Evolutionary conservation across 2,329 filamentous ascomycete genomes (phyloP), one percentile per base, ranked within the genome.

Genomic region (Beauveria varroae): DNA sequence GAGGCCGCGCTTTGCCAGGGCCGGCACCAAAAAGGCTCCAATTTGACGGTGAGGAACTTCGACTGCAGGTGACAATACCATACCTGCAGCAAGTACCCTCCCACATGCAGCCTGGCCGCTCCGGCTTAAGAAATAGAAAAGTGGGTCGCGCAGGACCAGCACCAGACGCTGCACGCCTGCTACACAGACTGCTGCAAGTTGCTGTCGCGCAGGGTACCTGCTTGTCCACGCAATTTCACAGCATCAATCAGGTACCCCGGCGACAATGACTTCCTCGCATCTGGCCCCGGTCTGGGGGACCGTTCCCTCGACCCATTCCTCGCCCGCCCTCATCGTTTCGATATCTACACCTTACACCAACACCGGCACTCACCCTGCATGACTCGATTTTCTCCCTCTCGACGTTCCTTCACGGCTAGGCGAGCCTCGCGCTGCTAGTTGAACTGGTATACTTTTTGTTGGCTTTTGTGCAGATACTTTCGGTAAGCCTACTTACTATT

Each of bases 221-320:
- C 24, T 40, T 16, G 5, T 34, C 20, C 22, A 40, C 57, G 10
- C 47, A 18, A 1, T 18, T 7, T 9, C 14, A 18, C 47, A 43
- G 49, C 50, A 41, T 8, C 20, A 6, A 20, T 7, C 28, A 46
- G 41, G 57, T 60, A 60, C 40, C 51, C 46, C 52, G 26, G 26
- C 53, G 52, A 57, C 52, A 37, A 16, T 16, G 34, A 37, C 34
- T 37, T 62, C 64, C 64, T 65, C 57, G 44, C 62, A 41, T 54
- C 51, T 43, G 51, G 18, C 20, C 43, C 20, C n/a, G 43, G 62
- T 65, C 65, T 65, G 66, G 63, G 65, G 65, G 64, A 40, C 50
- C 37, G 60, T 55, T 62, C 60, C 65, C 66, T 67, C 65, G 65
- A 68, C 65, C 67, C 66, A 67, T 69, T 63, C 65, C 66, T 65